Conservation (phyloP, 805 yeast species). For the Ogataea paraovalis region DNA sequence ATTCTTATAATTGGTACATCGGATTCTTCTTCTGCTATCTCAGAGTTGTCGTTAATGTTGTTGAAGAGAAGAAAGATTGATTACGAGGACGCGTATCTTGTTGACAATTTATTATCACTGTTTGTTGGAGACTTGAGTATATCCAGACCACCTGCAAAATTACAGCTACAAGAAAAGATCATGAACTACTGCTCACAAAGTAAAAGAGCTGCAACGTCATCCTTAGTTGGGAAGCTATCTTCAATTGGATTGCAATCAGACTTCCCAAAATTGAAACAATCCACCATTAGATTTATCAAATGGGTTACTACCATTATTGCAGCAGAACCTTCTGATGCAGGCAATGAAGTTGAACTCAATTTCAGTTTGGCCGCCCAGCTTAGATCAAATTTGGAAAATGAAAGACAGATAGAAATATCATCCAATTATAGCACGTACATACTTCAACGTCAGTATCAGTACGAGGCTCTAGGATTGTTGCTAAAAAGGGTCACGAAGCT, state of each 20-base stretch:
- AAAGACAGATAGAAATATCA: conserved; percentile 33
- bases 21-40: conserved; percentile 53
- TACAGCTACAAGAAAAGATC: conserved; percentile 53
- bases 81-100: conserved; percentile 43
- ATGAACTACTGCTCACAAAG: conserved; percentile 49
- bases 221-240: conserved; percentile 44
- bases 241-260: conserved; percentile 59
- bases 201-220: conserved; percentile 41
- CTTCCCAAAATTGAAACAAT: conserved; percentile 46
- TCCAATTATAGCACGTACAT: conserved; percentile 26
- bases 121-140: conserved; percentile 45
- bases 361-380: conserved; percentile 47
- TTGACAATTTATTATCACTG: conserved; percentile 42
- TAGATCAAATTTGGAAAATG: conserved; percentile 39
- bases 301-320: conserved; percentile 43
- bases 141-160: conserved; percentile 49
- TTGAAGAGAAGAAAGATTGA: conserved; percentile 50
- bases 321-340: conserved; percentile 4
- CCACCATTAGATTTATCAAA: conserved; percentile 59
- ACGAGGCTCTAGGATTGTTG: conserved; percentile 74
- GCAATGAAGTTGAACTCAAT: conserved; percentile 31
- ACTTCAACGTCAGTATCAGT: conserved; percentile 57
- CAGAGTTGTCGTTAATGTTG: conserved; percentile 49
- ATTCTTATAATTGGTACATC: conserved; percentile 57
- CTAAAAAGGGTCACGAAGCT: conserved; percentile 43